Evolutionary conservation across 2,329 filamentous ascomycete species (phyloP).

Genomic region (Davidsoniella neocaledoniae): DNA sequence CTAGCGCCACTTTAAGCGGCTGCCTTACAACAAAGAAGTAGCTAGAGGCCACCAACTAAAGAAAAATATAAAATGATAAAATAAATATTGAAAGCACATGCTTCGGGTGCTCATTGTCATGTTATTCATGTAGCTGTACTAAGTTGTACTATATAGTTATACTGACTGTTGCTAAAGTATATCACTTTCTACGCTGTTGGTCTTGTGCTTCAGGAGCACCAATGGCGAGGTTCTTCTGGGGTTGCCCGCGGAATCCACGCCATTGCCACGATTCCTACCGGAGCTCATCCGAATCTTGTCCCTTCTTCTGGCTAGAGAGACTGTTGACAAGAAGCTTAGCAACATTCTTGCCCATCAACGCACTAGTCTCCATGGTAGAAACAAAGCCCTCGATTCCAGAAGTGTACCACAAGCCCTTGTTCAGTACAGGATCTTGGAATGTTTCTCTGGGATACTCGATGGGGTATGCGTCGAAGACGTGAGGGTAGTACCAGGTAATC

Average conservation of each 20-base stretch:
- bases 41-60: no score
- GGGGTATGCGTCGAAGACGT: slow-evolving; percentile 73
- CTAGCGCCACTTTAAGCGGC: neutral
- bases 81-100: neutral
- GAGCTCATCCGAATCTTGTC: neutral
- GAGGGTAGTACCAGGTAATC: slow-evolving; percentile 62
- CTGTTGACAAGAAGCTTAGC: slow-evolving; percentile 53
- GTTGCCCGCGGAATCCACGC: neutral
- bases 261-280: neutral
- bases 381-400: slow-evolving; percentile 83
- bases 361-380: slow-evolving; percentile 93
- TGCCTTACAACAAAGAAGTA: no score
- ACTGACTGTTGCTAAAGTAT: neutral
- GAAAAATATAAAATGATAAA: neutral
- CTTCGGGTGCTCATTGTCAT: neutral
- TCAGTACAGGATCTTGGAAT: slow-evolving; percentile 66
- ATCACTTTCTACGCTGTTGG: neutral
- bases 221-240: neutral
- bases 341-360: slow-evolving; percentile 77
- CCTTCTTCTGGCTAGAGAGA: neutral
- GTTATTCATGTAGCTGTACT: neutral
- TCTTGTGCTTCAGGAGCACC: neutral
- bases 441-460: slow-evolving; percentile 68
- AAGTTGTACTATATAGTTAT: no score
- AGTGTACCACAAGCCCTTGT: slow-evolving; percentile 51